Percentiles rank a stretch among this genome's conserved stretches.
Conservation (phyloP, 441 rosid species). For the Erodium texanum region DNA sequence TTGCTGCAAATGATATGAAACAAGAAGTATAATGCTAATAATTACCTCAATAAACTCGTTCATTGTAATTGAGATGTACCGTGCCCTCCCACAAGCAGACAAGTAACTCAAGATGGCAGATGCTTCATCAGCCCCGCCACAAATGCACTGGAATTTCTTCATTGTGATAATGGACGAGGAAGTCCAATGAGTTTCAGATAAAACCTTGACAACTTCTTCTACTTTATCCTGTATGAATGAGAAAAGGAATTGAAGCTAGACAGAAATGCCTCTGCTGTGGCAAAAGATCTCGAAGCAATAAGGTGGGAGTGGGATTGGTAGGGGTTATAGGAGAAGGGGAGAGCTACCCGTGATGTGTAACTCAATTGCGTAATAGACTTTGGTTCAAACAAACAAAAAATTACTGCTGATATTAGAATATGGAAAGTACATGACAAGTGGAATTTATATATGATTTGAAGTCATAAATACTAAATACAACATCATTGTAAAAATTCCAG, state of each 20-base stretch:
- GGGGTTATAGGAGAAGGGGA: not conserved
- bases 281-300: not conserved
- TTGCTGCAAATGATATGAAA: not conserved
- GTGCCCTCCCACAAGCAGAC: conserved; percentile 48
- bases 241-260: not conserved
- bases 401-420: not conserved
- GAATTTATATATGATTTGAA: not conserved
- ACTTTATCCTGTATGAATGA: conserved; percentile 48
- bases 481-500: too few relatives aligned
- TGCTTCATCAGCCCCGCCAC: conserved; percentile 56
- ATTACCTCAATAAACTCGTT: conserved; percentile 60
- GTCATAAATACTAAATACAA: not conserved
- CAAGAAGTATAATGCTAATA: not conserved
- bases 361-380: not conserved
- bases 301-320: not conserved
- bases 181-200: conserved; percentile 70
- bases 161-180: conserved; percentile 56
- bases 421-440: not conserved
- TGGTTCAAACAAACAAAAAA: not conserved
- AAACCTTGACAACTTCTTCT: conserved; percentile 36
- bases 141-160: conserved; percentile 46
- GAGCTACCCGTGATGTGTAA: not conserved
- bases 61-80: conserved; percentile 36
- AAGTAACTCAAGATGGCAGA: conserved; percentile 57
- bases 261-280: not conserved